These are phyloP conservation scores for Daldinia bambusicola DNA, from an alignment of 495 filamentous ascomycete species.

Conservation along the genomic window DNA sequence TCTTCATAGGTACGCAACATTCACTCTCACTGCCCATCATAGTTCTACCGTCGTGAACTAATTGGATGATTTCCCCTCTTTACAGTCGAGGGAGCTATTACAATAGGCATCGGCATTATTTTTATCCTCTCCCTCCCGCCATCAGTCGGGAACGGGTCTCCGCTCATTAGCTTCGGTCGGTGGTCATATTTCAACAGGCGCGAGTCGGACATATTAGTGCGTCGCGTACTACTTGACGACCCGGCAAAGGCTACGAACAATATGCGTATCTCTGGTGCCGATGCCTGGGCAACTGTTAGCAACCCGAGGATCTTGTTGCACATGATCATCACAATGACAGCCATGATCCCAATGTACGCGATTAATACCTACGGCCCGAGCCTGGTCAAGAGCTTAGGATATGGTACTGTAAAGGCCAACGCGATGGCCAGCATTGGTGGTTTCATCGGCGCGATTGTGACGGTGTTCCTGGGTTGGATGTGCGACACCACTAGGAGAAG, in stretches of 20 bases:
- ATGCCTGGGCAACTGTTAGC: constrained; percentile 55
- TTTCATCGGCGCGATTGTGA: constrained; percentile 55
- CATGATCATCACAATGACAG: constrained; percentile 54
- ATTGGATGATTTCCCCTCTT: constrained; percentile 12
- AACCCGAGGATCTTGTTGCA: constrained; percentile 58
- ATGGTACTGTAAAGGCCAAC: constrained; percentile 58
- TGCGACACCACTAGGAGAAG: constrained; percentile 51
- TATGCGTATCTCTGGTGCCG: constrained; percentile 54
- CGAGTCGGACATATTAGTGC: constrained; percentile 51
- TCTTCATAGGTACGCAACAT: constrained; percentile 59
- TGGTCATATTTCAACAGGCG: constrained; percentile 53
- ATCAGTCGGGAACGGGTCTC: constrained; percentile 52
- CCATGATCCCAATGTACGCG: constrained; percentile 51
- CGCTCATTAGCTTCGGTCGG: constrained; percentile 55
- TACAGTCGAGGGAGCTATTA: constrained; percentile 63
- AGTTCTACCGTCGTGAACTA: constrained; percentile 9
- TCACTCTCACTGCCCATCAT: background rate
- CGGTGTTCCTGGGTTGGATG: constrained; percentile 57
- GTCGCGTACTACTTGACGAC: constrained; percentile 53
- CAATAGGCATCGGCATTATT: constrained; percentile 60
- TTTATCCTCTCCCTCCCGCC: constrained; percentile 63
- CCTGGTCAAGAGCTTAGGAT: constrained; percentile 58
- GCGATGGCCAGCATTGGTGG: constrained; percentile 61
- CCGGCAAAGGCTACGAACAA: constrained; percentile 49
- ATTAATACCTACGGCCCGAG: constrained; percentile 60